Evolutionary conservation across 768 basidiomycete genomes (phyloP), one percentile per base, ranked within the genome.

Genomic region (Agrocybe praecox): DNA sequence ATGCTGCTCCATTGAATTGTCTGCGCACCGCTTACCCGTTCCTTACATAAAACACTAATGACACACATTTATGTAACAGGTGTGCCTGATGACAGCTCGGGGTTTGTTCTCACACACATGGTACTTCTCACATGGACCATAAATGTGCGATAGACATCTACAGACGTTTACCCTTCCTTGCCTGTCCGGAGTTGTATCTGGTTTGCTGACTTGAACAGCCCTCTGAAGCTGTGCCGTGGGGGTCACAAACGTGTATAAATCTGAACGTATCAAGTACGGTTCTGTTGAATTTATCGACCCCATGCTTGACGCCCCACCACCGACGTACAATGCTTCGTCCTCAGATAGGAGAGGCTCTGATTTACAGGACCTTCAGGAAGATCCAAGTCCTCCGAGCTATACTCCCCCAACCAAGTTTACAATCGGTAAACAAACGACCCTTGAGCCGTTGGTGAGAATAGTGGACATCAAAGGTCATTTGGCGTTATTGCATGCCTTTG

Each of bases 381-480:
- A 52, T 52, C 2, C 51, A 6, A 24, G 43, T 34, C 67, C 68
- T 8, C 72, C 73, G 1, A 56, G 45, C 0, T 76, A 76, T 49
- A 65, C 67, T 6, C 64, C 63, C 24, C 73, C 74, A 5, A 63
- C 67, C 1, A 56, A 59, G 14, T 75, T 73, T 55, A 61, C 32
- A 5, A 68, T 76, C 40, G 74, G 75, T 0, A 43, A 29, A 15
- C 29, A 47, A 9, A 47, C 58, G 21, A 71, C 72, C 0, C 43
- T 57, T 5, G 57, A 57, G 14, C 72, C 70, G 1, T 59, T 76
- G 21, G 70, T 76, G 21, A 62, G 50, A n/a, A 62, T 66, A 12
- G 42, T 59, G 8, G 65, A 72, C 42, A 57, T 71, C 49, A 70
- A 74, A 60, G 71, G 70, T 5, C 75, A 76, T 46, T 65, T 75